Base-by-base conservation (phyloP, 345 rosid genomes). In the Gynandropsis gynandra region DNA sequence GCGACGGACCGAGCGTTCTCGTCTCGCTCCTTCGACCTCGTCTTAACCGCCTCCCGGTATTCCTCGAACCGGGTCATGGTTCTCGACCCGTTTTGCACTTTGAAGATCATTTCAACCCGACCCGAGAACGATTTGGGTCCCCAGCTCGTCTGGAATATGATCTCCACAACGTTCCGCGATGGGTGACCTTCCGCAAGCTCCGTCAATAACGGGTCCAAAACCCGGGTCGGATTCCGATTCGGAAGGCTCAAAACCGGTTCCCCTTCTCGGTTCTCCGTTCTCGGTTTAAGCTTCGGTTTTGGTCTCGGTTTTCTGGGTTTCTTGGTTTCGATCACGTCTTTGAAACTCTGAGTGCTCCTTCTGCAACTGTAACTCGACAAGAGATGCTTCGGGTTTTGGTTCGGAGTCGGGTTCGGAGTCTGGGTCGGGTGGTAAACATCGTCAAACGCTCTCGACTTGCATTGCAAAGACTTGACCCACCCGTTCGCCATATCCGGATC, bases 111-210 rank as follows among this genome's bases (percentile, higher is more conserved):
- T 70, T 92, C 96, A 37, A 87, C 65, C 74, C 68, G 76, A 58
- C 95, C 98, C 45, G 82, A 24, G 60, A 92, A 92, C 8, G 81
- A 59, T 66, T 74, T 80, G 42, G 80, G 82, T 18, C 84, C 73
- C 98, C 98, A 92, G 43, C 98, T 82, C 16, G 98, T 79, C 54
- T 82, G 93, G 57, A 92, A 92, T 17, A 92, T 92, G 34, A 92
- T 92, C 70, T 92, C 95, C 47, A 92, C 95, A 32, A 92, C 98
- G 32, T 85, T 87, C 17, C 98, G 80, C 0, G 95, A 87, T 46
- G 86, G 89, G 54, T 92, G 96, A 17, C 96, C 98, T 19, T 77
- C 82, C 8, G 81, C 74, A 0, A 92, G 81, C 74, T 92, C 95
- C 12, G 79, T 80, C 13, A 69, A 64, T n/a, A 74, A 59, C 18